Conservation (phyloP, 768 basidiomycete species). For the Trametes cinnabarina region DNA sequence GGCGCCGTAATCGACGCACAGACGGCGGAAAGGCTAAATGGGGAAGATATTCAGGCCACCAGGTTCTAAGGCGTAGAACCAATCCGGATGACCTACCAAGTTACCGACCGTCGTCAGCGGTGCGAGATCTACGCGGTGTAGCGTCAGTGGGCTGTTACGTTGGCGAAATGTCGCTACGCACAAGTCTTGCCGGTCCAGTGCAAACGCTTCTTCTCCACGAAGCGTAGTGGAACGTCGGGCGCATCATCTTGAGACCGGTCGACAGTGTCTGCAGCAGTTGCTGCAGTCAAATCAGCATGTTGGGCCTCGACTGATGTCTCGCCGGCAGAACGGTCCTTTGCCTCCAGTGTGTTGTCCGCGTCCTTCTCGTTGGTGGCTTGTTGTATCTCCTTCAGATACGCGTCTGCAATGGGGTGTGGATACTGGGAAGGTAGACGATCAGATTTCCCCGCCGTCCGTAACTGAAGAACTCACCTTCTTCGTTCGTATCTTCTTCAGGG, state of each 20-base stretch:
- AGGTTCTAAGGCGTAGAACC: too few relatives aligned
- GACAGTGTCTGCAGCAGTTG: slow-evolving; percentile 14
- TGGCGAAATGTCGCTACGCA: slow-evolving; percentile 29
- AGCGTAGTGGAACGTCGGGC: slow-evolving; percentile 68
- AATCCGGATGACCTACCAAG: slow-evolving; percentile 50
- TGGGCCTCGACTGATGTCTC: background rate
- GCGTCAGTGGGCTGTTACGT: slow-evolving; percentile 29
- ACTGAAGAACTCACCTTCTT: slow-evolving; percentile 53
- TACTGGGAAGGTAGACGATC: slow-evolving; percentile 43
- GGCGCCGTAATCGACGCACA: slow-evolving; percentile 83
- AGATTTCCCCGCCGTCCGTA: background rate
- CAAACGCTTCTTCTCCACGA: slow-evolving; percentile 82
- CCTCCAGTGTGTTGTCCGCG: slow-evolving; percentile 1
- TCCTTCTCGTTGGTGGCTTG: slow-evolving; percentile 19
- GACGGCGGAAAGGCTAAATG: slow-evolving; percentile 81
- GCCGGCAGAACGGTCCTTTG: background rate
- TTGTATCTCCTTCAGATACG: slow-evolving; percentile 57
- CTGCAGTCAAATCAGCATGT: background rate
- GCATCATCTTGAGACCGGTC: slow-evolving; percentile 43
- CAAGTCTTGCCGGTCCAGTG: slow-evolving; percentile 88
- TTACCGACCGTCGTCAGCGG: slow-evolving; percentile 97
- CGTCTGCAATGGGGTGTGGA: slow-evolving; percentile 58
- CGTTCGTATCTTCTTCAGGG: slow-evolving; percentile 59
- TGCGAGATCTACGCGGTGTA: slow-evolving; percentile 50
- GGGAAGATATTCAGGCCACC: too few relatives aligned